Percentiles rank a stretch among this genome's conserved stretches.
These are phyloP conservation scores for Pythium folliculosum DNA, from an alignment of 352 stramenopile species.

Conservation along the genomic window DNA sequence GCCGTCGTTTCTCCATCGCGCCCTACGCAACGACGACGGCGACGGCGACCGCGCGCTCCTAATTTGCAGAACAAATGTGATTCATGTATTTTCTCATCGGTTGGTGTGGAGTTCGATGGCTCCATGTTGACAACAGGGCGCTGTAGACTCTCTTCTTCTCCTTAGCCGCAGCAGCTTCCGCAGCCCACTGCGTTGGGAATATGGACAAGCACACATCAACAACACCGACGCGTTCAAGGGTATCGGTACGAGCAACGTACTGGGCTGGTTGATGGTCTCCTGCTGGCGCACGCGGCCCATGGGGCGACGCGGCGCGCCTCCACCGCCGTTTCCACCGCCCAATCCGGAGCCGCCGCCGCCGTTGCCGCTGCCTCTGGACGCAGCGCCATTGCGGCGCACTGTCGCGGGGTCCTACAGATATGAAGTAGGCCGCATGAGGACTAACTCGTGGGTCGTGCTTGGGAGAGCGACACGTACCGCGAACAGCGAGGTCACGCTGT, in stretches of 20 bases:
- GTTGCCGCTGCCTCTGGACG: constrained; percentile 1
- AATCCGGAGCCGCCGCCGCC: background rate
- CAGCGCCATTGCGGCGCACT: constrained; percentile 27
- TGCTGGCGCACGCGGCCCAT: constrained; percentile 63
- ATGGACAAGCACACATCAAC: too few species aligned
- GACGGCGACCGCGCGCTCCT: background rate
- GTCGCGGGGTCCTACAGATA: constrained; percentile 44
- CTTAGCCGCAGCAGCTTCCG: constrained; percentile 44
- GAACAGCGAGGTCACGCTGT: constrained; percentile 59
- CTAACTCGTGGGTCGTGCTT: too few species aligned
- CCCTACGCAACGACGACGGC: background rate
- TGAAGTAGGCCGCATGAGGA: background rate
- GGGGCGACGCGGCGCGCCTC: constrained; percentile 42
- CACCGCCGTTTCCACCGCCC: constrained; percentile 20
- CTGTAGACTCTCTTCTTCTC: too few species aligned
- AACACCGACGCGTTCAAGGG: background rate
- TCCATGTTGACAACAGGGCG: too few species aligned
- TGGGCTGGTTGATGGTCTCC: constrained; percentile 57
- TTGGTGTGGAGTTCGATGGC: too few species aligned
- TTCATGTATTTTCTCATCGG: constrained; percentile 15
- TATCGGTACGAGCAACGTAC: constrained; percentile 32
- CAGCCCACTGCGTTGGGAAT: constrained; percentile 37
- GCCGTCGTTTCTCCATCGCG: too few species aligned
- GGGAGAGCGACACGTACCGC: constrained; percentile 33
- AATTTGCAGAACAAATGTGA: constrained; percentile 20